Conservation (phyloP, 352 stramenopile species). For the Globisporangium camurandrum region DNA sequence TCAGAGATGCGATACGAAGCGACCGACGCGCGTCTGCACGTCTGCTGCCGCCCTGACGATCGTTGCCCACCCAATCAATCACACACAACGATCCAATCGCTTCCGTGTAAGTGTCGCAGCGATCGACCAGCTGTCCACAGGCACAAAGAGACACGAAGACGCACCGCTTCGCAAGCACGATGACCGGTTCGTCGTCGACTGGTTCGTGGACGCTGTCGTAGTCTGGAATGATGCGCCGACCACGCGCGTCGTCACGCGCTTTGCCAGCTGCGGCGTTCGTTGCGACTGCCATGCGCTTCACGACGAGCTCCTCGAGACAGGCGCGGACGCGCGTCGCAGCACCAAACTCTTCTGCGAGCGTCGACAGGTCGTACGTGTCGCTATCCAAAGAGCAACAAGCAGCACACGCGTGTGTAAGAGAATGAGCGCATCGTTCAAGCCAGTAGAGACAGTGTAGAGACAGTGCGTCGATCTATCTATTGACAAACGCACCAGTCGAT, state of each 20-base stretch:
- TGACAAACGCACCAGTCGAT: conserved; percentile 24
- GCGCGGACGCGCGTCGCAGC: conserved; percentile 25
- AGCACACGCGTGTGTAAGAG: neutral
- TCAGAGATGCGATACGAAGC: conserved; percentile 13
- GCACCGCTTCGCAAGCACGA: conserved; percentile 42
- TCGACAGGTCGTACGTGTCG: conserved; percentile 25
- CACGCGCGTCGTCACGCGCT: conserved; percentile 59
- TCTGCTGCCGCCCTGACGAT: conserved; percentile 3
- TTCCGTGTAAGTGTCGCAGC: neutral
- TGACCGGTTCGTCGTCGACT: conserved; percentile 28
- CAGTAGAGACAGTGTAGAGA: neutral
- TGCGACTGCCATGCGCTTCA: conserved; percentile 38
- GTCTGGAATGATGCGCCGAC: conserved; percentile 57
- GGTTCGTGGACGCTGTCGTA: conserved; percentile 63
- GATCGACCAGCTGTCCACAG: too few species aligned
- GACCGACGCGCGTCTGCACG: conserved; percentile 9
- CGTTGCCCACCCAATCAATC: neutral
- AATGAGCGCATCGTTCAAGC: neutral
- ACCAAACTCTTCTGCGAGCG: conserved; percentile 39
- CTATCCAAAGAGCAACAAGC: too few species aligned
- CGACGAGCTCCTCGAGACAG: conserved; percentile 56
- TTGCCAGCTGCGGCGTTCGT: conserved; percentile 62
- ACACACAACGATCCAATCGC: neutral
- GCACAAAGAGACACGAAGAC: conserved; percentile 2
- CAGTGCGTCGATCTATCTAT: neutral